Percentiles rank a stretch among this genome's conserved stretches.
phyloP scores from a whole-genome alignment of 2,329 filamentous ascomycete species.

The Amylocarpus encephaloides region DNA sequence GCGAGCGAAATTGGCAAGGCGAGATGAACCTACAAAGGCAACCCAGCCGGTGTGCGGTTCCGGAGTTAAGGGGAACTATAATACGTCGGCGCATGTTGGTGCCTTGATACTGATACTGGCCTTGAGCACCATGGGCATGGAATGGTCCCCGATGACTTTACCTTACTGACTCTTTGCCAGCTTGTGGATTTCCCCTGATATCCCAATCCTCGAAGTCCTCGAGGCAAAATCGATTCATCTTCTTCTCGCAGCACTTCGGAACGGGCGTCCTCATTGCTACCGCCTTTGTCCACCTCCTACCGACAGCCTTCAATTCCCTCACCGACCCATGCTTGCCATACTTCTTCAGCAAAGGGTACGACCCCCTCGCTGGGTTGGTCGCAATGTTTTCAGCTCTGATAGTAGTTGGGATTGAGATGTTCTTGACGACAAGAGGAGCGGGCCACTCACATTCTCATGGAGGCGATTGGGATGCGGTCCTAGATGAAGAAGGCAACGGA shows the following conservation, averaged over 20 bases:
- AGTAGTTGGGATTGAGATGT: conserved; percentile 83
- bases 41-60: conserved; percentile 46
- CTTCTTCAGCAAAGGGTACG: conserved; percentile 75
- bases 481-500: conserved; percentile 34
- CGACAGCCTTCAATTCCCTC: conserved; percentile 54
- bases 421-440: conserved; percentile 67
- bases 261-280: conserved; percentile 83
- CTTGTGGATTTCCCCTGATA: conserved; percentile 32
- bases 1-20: conserved; percentile 42
- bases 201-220: conserved; percentile 28
- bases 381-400: conserved; percentile 77
- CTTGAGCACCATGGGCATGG: conserved; percentile 44
- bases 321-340: conserved; percentile 63
- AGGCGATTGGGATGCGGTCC: conserved; percentile 25
- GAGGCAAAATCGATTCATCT: conserved; percentile 36
- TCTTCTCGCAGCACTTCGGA: conserved; percentile 62
- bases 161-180: conserved; percentile 18
- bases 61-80: conserved; percentile 43
- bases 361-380: conserved; percentile 71
- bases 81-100: conserved; percentile 49
- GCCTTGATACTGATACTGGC: conserved; percentile 51
- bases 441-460: conserved; percentile 53
- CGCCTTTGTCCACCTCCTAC: conserved; percentile 68
- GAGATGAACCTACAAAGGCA: conserved; percentile 34
- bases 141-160: not conserved